Percentiles rank a stretch among this genome's conserved stretches.
Conservation (phyloP, 23 red algal genomes). For the Gracilaria gracilis region DNA sequence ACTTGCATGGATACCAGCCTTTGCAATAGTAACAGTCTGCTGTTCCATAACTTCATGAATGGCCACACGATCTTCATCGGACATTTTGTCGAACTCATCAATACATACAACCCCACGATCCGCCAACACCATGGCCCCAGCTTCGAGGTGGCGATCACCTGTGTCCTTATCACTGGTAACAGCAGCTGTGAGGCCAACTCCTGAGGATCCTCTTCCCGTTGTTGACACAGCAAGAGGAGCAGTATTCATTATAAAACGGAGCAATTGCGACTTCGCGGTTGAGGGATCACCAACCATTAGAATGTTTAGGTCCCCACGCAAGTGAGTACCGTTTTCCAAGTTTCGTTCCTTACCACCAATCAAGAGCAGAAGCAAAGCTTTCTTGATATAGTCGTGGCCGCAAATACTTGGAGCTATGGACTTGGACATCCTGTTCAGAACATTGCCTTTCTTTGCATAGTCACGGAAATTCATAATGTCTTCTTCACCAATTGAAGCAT, state of each 20-base stretch:
- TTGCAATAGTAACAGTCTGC: conserved; percentile 99
- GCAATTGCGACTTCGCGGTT: conserved; percentile 97
- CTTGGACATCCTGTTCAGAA: conserved; percentile 72
- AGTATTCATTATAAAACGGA: conserved; percentile 93
- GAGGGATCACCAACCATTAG: conserved; percentile 96
- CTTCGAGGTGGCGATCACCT: conserved; percentile 94
- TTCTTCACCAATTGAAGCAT: conserved; percentile 69
- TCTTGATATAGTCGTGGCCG: conserved; percentile 92
- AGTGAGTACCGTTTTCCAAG: conserved; percentile 91
- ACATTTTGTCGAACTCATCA: conserved; percentile 99
- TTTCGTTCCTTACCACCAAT: conserved; percentile 91
- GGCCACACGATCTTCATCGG: conserved; percentile 96
- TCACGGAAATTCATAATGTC: conserved; percentile 87
- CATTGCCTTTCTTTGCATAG: conserved; percentile 66
- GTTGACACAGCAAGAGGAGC: conserved; percentile 95
- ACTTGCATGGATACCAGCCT: conserved; percentile 98
- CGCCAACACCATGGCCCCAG: conserved; percentile 98
- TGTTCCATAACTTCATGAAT: conserved; percentile 99
- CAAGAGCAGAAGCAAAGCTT: conserved; percentile 87
- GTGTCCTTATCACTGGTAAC: conserved; percentile 97
- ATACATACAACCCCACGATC: conserved; percentile 99
- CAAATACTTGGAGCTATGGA: conserved; percentile 98
- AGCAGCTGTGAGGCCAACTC: conserved; percentile 97
- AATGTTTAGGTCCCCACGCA: conserved; percentile 99
- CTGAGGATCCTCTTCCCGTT: conserved; percentile 95